Evolutionary conservation across 169 alveolate species (phyloP).

Genomic region (Cryptosporidium parvum): DNA sequence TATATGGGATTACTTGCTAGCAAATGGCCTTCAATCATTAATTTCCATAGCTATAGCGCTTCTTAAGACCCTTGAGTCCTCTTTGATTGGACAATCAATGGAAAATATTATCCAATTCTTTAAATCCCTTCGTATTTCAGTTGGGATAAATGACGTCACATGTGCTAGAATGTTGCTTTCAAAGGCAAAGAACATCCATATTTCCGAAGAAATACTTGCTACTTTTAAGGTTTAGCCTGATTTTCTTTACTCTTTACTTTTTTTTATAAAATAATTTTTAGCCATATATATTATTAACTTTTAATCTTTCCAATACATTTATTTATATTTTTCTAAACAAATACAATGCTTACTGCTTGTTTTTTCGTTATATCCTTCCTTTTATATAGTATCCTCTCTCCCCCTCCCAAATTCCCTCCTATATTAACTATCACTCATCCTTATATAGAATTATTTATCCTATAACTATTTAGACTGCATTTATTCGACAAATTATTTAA

Average conservation of each 20-base stretch:
- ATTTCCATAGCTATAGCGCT: conserved; percentile 63
- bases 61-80: conserved; percentile 56
- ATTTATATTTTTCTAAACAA: too few species aligned
- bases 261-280: neutral
- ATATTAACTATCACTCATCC: too few species aligned
- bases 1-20: conserved; percentile 82
- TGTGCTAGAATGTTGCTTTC: conserved; percentile 66
- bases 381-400: too few species aligned
- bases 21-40: conserved; percentile 57
- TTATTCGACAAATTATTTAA: too few species aligned
- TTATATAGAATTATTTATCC: too few species aligned
- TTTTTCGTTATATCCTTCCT: neutral
- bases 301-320: neutral
- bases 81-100: conserved; percentile 66
- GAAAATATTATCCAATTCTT: conserved; percentile 71
- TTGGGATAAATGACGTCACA: conserved; percentile 50
- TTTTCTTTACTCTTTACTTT: neutral
- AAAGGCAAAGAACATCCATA: conserved; percentile 35
- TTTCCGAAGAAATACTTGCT: conserved; percentile 52
- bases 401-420: too few species aligned
- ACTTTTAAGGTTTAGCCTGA: neutral
- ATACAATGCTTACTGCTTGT: neutral
- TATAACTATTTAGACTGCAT: too few species aligned
- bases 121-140: conserved; percentile 64
- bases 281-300: neutral